Evolutionary conservation across 2,329 filamentous ascomycete genomes (phyloP).

Genomic region (Talaromyces albobiverticillius): DNA sequence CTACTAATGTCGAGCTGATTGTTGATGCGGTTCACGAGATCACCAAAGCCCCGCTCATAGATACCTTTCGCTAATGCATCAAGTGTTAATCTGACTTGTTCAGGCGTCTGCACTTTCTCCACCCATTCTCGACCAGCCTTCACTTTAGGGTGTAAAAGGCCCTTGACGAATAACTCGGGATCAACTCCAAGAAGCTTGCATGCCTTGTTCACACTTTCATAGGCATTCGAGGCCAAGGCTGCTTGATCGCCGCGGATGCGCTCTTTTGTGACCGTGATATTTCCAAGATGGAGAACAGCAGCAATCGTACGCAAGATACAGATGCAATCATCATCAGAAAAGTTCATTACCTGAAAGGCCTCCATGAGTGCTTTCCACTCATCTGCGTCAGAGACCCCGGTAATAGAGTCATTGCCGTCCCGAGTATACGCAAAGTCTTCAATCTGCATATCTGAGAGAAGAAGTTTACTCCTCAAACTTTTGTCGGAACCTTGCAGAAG

Average conservation of each 20-base stretch:
- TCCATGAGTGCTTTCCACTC: slow-evolving; percentile 91
- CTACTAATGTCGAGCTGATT: slow-evolving; percentile 83
- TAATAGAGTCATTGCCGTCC: slow-evolving; percentile 86
- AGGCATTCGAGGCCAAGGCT: slow-evolving; percentile 70
- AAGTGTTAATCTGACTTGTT: slow-evolving; percentile 85
- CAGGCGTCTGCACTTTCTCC: slow-evolving; percentile 95
- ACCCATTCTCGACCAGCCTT: slow-evolving; percentile 98
- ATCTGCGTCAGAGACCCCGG: slow-evolving; percentile 81
- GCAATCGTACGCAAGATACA: slow-evolving; percentile 84
- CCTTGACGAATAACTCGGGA: slow-evolving; percentile 79
- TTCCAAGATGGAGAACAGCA: slow-evolving; percentile 88
- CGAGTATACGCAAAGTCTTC: slow-evolving; percentile 90
- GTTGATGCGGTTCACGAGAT: slow-evolving; percentile 90
- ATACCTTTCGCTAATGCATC: slow-evolving; percentile 95
- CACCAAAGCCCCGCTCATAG: slow-evolving; percentile 92
- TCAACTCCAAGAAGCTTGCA: slow-evolving; percentile 83
- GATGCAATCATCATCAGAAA: slow-evolving; percentile 77
- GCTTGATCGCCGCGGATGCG: slow-evolving; percentile 90
- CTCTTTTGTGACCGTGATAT: slow-evolving; percentile 85
- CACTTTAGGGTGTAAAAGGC: slow-evolving; percentile 85
- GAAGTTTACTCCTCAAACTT: slow-evolving; percentile 70
- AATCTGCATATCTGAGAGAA: slow-evolving; percentile 71
- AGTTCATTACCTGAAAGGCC: slow-evolving; percentile 92
- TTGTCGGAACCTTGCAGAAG: slow-evolving; percentile 78
- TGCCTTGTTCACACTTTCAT: slow-evolving; percentile 71